Conservation (phyloP, 345 rosid genomes). For the Jatropha curcas region DNA sequence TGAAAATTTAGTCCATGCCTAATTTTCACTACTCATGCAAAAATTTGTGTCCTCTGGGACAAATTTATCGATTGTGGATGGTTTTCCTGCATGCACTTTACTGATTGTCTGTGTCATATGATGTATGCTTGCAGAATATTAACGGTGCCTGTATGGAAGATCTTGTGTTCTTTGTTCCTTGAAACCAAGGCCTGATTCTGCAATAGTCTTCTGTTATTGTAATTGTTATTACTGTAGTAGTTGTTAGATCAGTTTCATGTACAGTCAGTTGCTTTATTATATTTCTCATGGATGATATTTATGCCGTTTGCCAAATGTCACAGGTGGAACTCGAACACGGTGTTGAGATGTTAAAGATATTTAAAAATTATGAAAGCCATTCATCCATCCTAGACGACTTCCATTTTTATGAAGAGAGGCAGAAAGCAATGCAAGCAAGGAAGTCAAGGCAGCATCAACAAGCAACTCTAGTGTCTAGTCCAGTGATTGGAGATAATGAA, state of each 20-base stretch:
- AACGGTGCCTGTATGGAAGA: not conserved
- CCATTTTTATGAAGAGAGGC: conserved; percentile 73
- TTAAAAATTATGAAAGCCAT: conserved; percentile 42
- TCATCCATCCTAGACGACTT: conserved; percentile 81
- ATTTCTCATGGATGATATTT: not conserved
- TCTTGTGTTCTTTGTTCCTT: not conserved
- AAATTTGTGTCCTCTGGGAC: not conserved
- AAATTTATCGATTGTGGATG: not conserved
- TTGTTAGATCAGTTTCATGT: not conserved
- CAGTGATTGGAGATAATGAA: conserved; percentile 24
- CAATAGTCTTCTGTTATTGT: not conserved
- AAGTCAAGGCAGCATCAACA: conserved; percentile 58
- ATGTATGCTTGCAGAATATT: not conserved
- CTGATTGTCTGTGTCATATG: not conserved
- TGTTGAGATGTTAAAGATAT: conserved; percentile 64
- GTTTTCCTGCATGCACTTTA: not conserved
- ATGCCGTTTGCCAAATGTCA: conserved; percentile 3
- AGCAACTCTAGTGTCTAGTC: conserved; percentile 23
- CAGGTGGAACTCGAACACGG: conserved; percentile 75
- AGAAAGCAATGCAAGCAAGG: conserved; percentile 64
- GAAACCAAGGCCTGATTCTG: not conserved
- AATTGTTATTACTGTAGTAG: too few species aligned
- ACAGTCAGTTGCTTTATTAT: not conserved
- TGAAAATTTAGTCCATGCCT: not conserved
- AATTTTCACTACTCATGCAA: not conserved